Conservation (phyloP, 1,139 yeast genomes). For the Geotrichum armillariae region DNA sequence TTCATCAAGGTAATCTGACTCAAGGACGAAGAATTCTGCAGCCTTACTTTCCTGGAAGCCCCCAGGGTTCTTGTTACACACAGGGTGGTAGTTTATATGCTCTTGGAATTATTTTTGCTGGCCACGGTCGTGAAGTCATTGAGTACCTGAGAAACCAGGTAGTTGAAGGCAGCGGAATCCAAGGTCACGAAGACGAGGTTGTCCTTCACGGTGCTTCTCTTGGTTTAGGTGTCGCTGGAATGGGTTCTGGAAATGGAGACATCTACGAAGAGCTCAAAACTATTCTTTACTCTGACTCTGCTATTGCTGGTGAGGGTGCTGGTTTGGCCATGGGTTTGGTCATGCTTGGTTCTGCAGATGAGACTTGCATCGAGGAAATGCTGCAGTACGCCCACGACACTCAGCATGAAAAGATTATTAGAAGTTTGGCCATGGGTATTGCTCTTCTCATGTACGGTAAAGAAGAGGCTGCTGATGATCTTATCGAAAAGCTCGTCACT, state of each 20-base stretch:
- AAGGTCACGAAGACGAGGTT: constrained; percentile 74
- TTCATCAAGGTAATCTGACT: constrained; percentile 90
- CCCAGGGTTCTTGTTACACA: constrained; percentile 61
- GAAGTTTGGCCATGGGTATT: constrained; percentile 87
- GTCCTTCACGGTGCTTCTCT: constrained; percentile 94
- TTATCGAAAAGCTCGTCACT: constrained; percentile 63
- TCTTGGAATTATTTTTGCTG: constrained; percentile 91
- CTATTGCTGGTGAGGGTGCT: constrained; percentile 95
- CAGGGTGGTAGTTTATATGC: constrained; percentile 97
- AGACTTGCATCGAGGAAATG: constrained; percentile 76
- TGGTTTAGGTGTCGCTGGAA: constrained; percentile 96
- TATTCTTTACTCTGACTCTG: constrained; percentile 86
- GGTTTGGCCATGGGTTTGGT: constrained; percentile 96
- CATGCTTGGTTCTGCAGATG: constrained; percentile 90
- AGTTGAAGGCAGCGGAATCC: constrained; percentile 56
- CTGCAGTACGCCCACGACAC: constrained; percentile 91
- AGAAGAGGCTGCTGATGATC: constrained; percentile 77
- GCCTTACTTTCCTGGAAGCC: constrained; percentile 86
- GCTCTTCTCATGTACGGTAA: constrained; percentile 85
- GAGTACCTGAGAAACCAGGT: constrained; percentile 76
- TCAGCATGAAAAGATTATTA: constrained; percentile 90
- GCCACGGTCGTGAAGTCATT: constrained; percentile 88
- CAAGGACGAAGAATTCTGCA: constrained; percentile 86
- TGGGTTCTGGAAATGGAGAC: constrained; percentile 79
- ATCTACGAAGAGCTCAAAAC: constrained; percentile 83